A percentile compares a stretch with the other conserved stretches of the same genome.
Conservation (phyloP, 2,329 filamentous ascomycete species). For the Penicillium sp. region DNA sequence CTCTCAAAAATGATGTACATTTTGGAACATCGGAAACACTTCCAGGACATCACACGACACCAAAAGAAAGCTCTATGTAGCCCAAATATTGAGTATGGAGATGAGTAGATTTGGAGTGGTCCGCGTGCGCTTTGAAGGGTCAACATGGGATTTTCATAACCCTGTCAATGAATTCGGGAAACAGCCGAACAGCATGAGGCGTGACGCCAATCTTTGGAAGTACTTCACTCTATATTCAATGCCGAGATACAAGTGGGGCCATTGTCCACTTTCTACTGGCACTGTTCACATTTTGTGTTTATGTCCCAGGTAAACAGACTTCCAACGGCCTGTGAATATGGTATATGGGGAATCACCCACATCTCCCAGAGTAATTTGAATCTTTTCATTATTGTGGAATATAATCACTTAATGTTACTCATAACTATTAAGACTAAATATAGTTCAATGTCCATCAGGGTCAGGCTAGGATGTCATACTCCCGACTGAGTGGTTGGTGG, state of each 20-base stretch:
- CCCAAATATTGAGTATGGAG: background rate
- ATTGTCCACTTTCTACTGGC: background rate
- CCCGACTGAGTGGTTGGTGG: slow-evolving; percentile 6
- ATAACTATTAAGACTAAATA: background rate
- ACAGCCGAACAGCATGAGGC: background rate
- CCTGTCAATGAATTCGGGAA: background rate
- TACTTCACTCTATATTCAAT: background rate
- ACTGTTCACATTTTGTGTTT: too few relatives aligned
- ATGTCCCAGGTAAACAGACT: background rate
- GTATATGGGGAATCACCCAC: background rate
- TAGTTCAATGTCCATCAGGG: background rate
- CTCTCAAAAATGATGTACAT: background rate
- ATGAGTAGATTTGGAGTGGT: background rate
- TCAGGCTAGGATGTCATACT: background rate
- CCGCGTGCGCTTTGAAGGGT: background rate
- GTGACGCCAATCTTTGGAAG: background rate
- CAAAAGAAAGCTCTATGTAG: background rate
- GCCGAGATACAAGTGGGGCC: background rate
- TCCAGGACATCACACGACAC: background rate
- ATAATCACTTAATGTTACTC: background rate
- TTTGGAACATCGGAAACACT: background rate
- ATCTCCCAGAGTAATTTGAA: background rate
- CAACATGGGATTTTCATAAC: background rate
- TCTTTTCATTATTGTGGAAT: too few relatives aligned
- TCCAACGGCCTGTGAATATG: background rate